Evolutionary conservation across 768 basidiomycete genomes (phyloP), one percentile per base, ranked within the genome.

Genomic region (Tulasnella sp.): DNA sequence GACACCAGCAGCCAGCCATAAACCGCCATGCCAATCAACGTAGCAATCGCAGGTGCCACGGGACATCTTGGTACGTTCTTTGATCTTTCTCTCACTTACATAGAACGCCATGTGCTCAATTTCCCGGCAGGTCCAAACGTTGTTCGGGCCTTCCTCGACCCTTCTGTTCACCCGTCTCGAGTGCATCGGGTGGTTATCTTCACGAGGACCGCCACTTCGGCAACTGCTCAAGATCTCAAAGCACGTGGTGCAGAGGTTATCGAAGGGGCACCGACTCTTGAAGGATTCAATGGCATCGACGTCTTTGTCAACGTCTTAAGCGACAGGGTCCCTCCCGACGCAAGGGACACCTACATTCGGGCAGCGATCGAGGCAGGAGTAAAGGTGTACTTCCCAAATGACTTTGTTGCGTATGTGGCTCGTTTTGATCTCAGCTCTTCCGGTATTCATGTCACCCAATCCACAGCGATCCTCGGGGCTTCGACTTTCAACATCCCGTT

Each of bases 301-400:
- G 73, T 74, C 8, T 54, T 67, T 34, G 73, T 74, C 29, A 74
- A 58, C 54, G 15, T 36, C 22, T 37, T 74, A 14, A 73, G 22
- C 40, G 52, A 58, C 31, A 14, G 17, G 12, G 73, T 67, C 7
- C 38, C 73, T 11, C 15, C 17, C 45, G 52, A 74, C 3, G n/a
- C 34, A 9, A 74, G 39, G 12, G 52, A 74, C 49, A 17, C 73
- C 15, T 58, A 54, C 29, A 9, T n/a, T 14, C 45, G 39, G n/a
- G 73, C 45, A 17, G 73, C 73, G 1, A 58, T 37, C 25, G 73
- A 49, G 22, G 54, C 49, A 4, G 73, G 73, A 1, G 73, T 74
- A 2, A 74, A 58, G 34, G 73, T 74, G 1, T 74, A 74, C 73
- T 74, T 74, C 73, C 73, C 73, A 0, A 54, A 42, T 15, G 73